These are phyloP conservation scores for Isoetes taiwanensis DNA, from an alignment of 75 land plant genomes.

Conservation along the genomic window DNA sequence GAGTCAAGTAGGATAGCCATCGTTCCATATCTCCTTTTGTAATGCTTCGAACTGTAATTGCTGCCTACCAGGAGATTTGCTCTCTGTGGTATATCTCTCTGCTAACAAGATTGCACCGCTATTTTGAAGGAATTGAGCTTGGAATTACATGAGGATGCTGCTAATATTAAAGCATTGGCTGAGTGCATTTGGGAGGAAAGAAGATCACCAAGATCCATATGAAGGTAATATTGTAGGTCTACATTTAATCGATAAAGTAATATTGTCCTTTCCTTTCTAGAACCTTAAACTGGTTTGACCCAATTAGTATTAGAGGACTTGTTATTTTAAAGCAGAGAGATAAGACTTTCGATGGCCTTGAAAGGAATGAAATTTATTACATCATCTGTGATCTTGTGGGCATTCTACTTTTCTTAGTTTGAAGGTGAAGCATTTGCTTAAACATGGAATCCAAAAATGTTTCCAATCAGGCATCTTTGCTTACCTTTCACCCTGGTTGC, in stretches of 20 bases:
- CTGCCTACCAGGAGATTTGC: slow-evolving; percentile 72
- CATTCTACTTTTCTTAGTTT: too few species aligned
- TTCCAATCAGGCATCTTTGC: too few species aligned
- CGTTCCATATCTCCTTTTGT: slow-evolving; percentile 77
- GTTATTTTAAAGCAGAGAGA: neutral
- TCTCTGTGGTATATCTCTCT: slow-evolving; percentile 64
- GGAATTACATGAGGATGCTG: slow-evolving; percentile 92
- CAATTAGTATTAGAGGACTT: slow-evolving; percentile 1
- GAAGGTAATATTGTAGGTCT: slow-evolving; percentile 34
- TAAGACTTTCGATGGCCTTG: too few species aligned
- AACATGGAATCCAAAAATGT: too few species aligned
- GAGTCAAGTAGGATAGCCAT: slow-evolving; percentile 75
- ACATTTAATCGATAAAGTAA: neutral
- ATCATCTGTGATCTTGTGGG: too few species aligned
- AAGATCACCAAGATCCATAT: slow-evolving; percentile 70
- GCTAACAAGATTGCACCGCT: slow-evolving; percentile 80
- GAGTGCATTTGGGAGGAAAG: slow-evolving; percentile 81
- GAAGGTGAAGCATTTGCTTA: too few species aligned
- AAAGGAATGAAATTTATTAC: too few species aligned
- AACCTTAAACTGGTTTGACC: neutral
- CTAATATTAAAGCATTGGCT: slow-evolving; percentile 57
- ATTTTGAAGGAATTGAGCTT: slow-evolving; percentile 79
- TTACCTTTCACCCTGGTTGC: too few species aligned
- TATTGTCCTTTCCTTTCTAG: neutral
- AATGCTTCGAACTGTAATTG: slow-evolving; percentile 82